phyloP scores from a whole-genome alignment of 139 green algal genomes.

The Nannochloris sp. region DNA sequence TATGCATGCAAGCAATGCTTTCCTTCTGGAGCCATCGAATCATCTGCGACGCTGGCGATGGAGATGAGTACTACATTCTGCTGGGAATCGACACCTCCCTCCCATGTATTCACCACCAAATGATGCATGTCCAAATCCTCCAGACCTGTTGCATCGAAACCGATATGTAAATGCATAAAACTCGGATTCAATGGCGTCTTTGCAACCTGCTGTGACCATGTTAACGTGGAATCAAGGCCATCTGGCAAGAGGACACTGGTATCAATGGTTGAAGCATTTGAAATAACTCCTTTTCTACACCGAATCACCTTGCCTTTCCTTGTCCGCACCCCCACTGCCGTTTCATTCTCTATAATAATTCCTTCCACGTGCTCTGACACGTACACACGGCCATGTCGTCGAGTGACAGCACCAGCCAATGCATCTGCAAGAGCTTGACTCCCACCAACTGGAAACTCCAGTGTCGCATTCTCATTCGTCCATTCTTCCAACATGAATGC shows the following conservation, averaged over 20 bases:
- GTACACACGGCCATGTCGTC: slow-evolving; percentile 69
- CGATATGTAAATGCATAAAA: slow-evolving; percentile 98
- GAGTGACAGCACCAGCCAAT: slow-evolving; percentile 62
- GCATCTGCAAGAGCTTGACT: slow-evolving; percentile 77
- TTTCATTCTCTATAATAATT: slow-evolving; percentile 61
- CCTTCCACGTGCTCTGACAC: slow-evolving; percentile 75
- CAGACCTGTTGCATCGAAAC: slow-evolving; percentile 63
- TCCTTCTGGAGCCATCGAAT: slow-evolving; percentile 59
- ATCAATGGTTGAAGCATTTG: slow-evolving; percentile 83
- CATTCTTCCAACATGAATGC: slow-evolving; percentile 80
- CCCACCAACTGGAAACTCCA: slow-evolving; percentile 91
- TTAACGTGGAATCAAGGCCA: not conserved
- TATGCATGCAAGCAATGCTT: slow-evolving; percentile 84
- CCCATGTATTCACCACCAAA: slow-evolving; percentile 91
- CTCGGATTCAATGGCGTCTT: slow-evolving; percentile 58
- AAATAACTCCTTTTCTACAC: slow-evolving; percentile 51
- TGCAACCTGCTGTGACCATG: slow-evolving; percentile 24
- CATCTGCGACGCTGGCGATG: slow-evolving; percentile 70
- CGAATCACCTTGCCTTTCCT: not conserved
- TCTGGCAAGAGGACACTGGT: slow-evolving; percentile 66
- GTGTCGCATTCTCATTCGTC: slow-evolving; percentile 57
- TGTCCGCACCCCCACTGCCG: slow-evolving; percentile 38
- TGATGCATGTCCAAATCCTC: slow-evolving; percentile 86
- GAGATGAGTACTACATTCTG: slow-evolving; percentile 91
- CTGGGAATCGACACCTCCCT: slow-evolving; percentile 57